phyloP scores from a whole-genome alignment of 768 basidiomycete genomes.

The Phylloporus sp. region DNA sequence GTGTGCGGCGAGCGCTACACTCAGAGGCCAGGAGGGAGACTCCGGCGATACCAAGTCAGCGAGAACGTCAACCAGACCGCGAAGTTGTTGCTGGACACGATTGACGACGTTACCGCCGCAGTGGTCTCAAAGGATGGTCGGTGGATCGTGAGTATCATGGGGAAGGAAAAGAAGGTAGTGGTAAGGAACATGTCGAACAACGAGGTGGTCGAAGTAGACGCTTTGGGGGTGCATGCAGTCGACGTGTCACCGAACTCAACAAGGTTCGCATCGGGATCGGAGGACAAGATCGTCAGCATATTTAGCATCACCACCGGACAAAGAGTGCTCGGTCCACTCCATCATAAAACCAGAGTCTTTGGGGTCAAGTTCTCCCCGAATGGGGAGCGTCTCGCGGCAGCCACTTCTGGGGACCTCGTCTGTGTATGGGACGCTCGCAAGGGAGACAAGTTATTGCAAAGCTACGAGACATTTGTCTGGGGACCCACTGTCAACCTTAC shows the following conservation, averaged over 20 bases:
- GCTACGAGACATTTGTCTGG: neutral
- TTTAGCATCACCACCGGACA: neutral
- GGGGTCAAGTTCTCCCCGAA: slow-evolving; percentile 1
- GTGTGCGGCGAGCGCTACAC: slow-evolving; percentile 1
- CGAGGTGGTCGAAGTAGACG: neutral
- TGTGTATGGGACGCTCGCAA: neutral
- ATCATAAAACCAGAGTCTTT: neutral
- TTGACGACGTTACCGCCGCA: too few relatives aligned
- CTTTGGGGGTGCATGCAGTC: neutral
- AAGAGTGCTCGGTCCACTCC: neutral
- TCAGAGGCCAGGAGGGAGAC: too few relatives aligned
- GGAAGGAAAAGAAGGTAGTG: neutral
- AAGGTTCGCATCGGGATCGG: neutral
- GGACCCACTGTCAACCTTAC: neutral
- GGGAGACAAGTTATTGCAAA: too few relatives aligned
- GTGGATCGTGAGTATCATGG: neutral
- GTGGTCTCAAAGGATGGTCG: neutral
- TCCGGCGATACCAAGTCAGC: too few relatives aligned
- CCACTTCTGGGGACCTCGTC: neutral
- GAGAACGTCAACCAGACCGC: too few relatives aligned
- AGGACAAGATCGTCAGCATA: neutral
- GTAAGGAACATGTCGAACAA: neutral
- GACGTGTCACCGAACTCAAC: neutral
- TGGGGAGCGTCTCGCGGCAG: neutral
- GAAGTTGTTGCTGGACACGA: too few relatives aligned